These are phyloP conservation scores for Pyrenophora graminea DNA, from an alignment of 2,329 filamentous ascomycete species.

Conservation along the genomic window DNA sequence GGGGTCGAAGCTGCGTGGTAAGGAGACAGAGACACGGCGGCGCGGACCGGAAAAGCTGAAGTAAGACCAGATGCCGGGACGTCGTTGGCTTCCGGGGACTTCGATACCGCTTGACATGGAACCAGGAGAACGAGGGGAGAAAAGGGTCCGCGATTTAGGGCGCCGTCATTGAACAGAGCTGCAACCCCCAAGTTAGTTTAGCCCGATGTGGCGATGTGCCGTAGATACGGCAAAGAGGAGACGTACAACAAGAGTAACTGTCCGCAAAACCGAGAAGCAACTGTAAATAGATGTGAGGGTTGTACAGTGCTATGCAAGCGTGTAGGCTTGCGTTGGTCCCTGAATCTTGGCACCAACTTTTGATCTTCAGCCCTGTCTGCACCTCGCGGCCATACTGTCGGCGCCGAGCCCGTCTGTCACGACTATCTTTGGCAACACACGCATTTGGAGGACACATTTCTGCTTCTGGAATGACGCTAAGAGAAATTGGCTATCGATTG, in stretches of 20 bases:
- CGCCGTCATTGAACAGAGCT: slow-evolving; percentile 26
- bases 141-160: slow-evolving; percentile 28
- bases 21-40: slow-evolving; percentile 57
- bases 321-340: slow-evolving; percentile 10
- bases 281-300: slow-evolving; percentile 6
- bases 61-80: slow-evolving; percentile 59
- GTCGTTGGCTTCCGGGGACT: slow-evolving; percentile 49
- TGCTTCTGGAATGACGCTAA: too few relatives aligned
- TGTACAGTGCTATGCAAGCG: slow-evolving; percentile 6
- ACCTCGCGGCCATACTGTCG: slow-evolving; percentile 6
- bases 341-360: slow-evolving; percentile 27
- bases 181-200: slow-evolving; percentile 18
- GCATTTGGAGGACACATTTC: too few relatives aligned
- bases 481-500: too few relatives aligned
- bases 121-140: slow-evolving; percentile 28
- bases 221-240: neutral
- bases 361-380: slow-evolving; percentile 2
- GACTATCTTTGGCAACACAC: slow-evolving; percentile 5
- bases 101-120: slow-evolving; percentile 61
- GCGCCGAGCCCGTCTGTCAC: slow-evolving; percentile 7
- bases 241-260: slow-evolving; percentile 18
- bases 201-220: slow-evolving; percentile 8
- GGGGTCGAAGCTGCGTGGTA: slow-evolving; percentile 48
- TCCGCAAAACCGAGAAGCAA: slow-evolving; percentile 4
- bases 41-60: slow-evolving; percentile 56